Percentiles rank a stretch among this genome's conserved stretches.
phyloP scores from a whole-genome alignment of 2,329 filamentous ascomycete genomes.

The Colletotrichum tabaci region DNA sequence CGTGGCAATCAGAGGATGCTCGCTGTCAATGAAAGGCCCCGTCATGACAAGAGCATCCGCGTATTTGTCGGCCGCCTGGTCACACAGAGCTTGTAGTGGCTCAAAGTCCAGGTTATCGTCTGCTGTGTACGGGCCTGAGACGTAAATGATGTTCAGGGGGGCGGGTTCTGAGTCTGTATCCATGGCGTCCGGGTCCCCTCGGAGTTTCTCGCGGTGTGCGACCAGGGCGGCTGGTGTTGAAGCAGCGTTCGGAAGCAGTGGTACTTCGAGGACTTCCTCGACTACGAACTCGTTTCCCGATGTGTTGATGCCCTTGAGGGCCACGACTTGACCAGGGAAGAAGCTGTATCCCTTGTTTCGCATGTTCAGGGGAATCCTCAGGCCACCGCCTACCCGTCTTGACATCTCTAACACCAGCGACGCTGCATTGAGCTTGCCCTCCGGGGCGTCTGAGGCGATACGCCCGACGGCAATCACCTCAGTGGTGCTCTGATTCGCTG shows the following conservation, averaged over 20 bases:
- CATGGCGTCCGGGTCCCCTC: conserved; percentile 75
- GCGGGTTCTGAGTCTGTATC: conserved; percentile 68
- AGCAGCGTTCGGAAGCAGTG: conserved; percentile 81
- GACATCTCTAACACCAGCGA: conserved; percentile 93
- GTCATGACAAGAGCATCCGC: conserved; percentile 85
- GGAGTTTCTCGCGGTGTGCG: conserved; percentile 77
- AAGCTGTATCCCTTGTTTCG: conserved; percentile 80
- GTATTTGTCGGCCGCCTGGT: conserved; percentile 79
- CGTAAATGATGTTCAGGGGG: conserved; percentile 83
- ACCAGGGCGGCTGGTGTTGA: conserved; percentile 77
- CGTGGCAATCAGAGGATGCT: conserved; percentile 88
- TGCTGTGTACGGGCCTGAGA: conserved; percentile 90
- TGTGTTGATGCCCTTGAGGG: conserved; percentile 87
- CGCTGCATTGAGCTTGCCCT: conserved; percentile 87
- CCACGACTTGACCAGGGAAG: conserved; percentile 95
- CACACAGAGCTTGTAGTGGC: conserved; percentile 85
- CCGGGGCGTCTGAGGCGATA: conserved; percentile 89
- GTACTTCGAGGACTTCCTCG: conserved; percentile 81
- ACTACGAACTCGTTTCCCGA: conserved; percentile 88
- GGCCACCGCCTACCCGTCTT: conserved; percentile 84
- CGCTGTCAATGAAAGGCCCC: conserved; percentile 92
- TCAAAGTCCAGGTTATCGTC: conserved; percentile 95
- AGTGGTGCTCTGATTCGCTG: conserved; percentile 85
- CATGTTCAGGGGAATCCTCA: conserved; percentile 85
- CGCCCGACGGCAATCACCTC: conserved; percentile 93